Evolutionary conservation across 371 early-diverging fungal species (phyloP).

Genomic region (Dichotomocladium elegans): DNA sequence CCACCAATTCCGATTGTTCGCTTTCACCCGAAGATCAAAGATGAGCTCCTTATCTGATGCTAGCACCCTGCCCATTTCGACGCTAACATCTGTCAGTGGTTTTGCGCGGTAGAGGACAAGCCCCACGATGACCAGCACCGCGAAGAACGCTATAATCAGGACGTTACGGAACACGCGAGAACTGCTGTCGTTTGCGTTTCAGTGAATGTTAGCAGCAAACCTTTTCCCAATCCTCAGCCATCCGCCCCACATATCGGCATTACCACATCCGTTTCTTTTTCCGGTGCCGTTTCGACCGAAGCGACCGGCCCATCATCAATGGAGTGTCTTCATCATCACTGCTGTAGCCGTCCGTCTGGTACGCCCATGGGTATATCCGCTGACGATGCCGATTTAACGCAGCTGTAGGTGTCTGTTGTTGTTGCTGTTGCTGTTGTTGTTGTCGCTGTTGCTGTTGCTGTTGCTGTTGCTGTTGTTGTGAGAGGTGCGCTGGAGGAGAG

Average conservation of each 20-base stretch:
- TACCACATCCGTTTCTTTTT: slow-evolving; percentile 8
- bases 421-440: background rate
- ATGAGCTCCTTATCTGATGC: slow-evolving; percentile 66
- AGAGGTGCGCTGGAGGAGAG: background rate
- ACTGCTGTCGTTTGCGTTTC: background rate
- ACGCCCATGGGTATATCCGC: slow-evolving; percentile 9
- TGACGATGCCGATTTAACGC: slow-evolving; percentile 1
- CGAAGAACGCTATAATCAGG: slow-evolving; percentile 8
- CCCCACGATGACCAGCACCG: background rate
- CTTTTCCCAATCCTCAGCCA: background rate
- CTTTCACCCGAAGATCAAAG: slow-evolving; percentile 59
- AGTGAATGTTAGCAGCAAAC: too few relatives aligned
- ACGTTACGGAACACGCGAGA: slow-evolving; percentile 10
- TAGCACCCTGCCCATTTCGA: slow-evolving; percentile 54
- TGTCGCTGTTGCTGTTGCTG: background rate
- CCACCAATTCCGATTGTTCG: slow-evolving; percentile 57
- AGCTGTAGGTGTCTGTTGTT: background rate
- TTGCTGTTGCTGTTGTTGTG: background rate
- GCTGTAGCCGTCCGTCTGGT: slow-evolving; percentile 31
- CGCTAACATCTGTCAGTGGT: slow-evolving; percentile 46
- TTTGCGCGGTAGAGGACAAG: slow-evolving; percentile 21
- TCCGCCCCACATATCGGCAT: background rate
- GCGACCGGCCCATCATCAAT: slow-evolving; percentile 12
- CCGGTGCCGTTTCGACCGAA: background rate
- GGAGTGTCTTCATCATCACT: slow-evolving; percentile 43